Evolutionary conservation across 768 basidiomycete genomes (phyloP).

Genomic region (Mycena haematopus): DNA sequence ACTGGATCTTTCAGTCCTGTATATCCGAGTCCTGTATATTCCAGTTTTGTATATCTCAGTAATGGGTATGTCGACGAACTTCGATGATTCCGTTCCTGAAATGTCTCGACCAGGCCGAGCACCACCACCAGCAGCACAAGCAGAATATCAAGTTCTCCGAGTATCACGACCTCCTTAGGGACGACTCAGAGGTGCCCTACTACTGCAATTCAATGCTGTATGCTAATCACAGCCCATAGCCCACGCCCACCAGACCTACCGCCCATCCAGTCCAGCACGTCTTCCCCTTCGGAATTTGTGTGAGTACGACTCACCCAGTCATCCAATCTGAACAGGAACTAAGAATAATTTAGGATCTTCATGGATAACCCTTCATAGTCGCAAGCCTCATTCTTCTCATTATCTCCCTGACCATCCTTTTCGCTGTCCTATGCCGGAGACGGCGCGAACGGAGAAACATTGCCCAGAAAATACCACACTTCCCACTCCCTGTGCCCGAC

Average conservation of each 20-base stretch:
- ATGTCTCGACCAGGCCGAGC: too few relatives aligned
- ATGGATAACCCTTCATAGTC: constrained; percentile 11
- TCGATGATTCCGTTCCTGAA: too few relatives aligned
- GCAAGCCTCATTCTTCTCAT: constrained; percentile 6
- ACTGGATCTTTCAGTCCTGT: constrained; percentile 2
- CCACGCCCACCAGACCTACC: not conserved
- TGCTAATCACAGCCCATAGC: not conserved
- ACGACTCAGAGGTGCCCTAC: not conserved
- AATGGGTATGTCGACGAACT: constrained; percentile 6
- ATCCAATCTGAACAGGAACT: not conserved
- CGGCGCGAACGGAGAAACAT: not conserved
- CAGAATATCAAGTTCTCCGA: not conserved
- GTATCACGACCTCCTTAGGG: not conserved
- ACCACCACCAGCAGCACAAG: not conserved
- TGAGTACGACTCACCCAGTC: not conserved
- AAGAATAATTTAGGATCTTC: not conserved
- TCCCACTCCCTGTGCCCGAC: not conserved
- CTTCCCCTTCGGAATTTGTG: constrained; percentile 6
- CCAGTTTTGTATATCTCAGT: constrained; percentile 2
- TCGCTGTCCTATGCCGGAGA: not conserved
- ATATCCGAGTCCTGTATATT: not conserved
- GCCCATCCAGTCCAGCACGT: not conserved
- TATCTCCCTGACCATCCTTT: constrained; percentile 7
- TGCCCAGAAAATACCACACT: not conserved
- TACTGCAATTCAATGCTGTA: not conserved